Base-by-base conservation (phyloP, 2,329 filamentous ascomycete species). In the Volutella citrinella region DNA sequence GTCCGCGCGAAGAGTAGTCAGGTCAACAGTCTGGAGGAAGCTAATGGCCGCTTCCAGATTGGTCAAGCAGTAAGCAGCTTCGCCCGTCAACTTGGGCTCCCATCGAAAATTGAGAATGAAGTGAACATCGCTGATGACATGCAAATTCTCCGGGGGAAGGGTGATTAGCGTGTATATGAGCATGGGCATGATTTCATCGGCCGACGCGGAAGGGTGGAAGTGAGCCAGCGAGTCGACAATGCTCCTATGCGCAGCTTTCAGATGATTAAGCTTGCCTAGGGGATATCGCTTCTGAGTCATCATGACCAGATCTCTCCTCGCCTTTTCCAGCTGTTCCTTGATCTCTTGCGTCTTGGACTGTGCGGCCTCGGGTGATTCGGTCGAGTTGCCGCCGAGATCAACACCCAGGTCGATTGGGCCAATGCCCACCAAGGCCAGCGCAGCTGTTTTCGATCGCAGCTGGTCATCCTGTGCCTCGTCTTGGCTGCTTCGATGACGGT, bases 401-500 rank as follows among this genome's bases (percentile, higher is more conserved):
- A 95, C 76, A 5, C 88, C 86, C 10, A 98, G 69, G 55, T 98
- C 93, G 42, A 79, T 81, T 32, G 93, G 69, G 4, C 88, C 87
- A 54, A 98, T 96, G 2, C 89, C 91, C 13, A 98, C 87, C n/a
- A 98, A 70, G 4, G 84, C 78, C 27, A 98, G 66, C 2, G 93
- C 89, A 14, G 91, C 91, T 3, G 90, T 96, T 54, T 95, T 93
- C 9, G 93, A 98, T 19, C 93, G 80, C 31, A 98, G 70, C 57
- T 95, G 96, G 53, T 95, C 90, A 57, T 98, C 93, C 54, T 91
- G 79, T 10, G 93, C 90, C 61, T 96, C 91, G 56, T 98, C 93
- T 52, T 97, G 82, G 0, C 91, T 95, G 57, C 76, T 93, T 40
- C 84, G 80, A 59, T 98, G 93, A 28, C 89, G 81, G 75, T 91